Conservation (phyloP, 495 filamentous ascomycete species). For the Durotheca rogersii region DNA sequence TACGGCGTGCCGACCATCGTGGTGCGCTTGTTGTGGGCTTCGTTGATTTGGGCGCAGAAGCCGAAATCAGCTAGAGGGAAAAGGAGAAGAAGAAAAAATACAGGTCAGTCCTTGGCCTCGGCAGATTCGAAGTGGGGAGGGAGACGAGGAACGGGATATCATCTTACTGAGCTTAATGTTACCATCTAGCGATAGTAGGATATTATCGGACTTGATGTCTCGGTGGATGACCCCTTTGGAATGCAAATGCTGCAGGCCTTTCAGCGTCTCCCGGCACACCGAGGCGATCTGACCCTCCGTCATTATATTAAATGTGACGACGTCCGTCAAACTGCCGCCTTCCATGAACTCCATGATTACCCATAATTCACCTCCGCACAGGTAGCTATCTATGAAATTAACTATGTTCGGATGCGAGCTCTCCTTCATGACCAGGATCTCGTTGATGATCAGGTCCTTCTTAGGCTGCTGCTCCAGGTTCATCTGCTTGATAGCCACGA, state of each 20-base stretch:
- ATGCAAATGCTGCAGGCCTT: constrained; percentile 90
- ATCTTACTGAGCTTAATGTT: constrained; percentile 95
- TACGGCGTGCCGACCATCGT: constrained; percentile 99
- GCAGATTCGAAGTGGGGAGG: no score
- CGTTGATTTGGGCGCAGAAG: constrained; percentile 98
- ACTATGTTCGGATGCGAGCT: constrained; percentile 98
- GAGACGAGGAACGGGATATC: constrained; percentile 20
- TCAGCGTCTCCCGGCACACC: constrained; percentile 89
- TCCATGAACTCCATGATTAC: constrained; percentile 99
- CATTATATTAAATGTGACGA: constrained; percentile 99
- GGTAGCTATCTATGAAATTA: constrained; percentile 96
- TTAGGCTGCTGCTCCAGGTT: constrained; percentile 97
- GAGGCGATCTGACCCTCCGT: constrained; percentile 94
- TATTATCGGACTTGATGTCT: constrained; percentile 99
- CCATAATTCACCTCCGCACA: constrained; percentile 88
- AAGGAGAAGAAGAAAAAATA: background rate
- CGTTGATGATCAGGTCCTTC: constrained; percentile 98
- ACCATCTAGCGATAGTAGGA: constrained; percentile 89
- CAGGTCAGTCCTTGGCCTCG: no score
- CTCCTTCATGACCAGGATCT: constrained; percentile 98
- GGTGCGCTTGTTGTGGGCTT: constrained; percentile 92
- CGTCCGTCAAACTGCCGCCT: constrained; percentile 93
- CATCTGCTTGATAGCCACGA: constrained; percentile 99
- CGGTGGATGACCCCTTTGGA: constrained; percentile 97
- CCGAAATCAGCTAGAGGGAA: constrained; percentile 81